Conservation (phyloP, 306 rosid species). For the Malus fusca region DNA sequence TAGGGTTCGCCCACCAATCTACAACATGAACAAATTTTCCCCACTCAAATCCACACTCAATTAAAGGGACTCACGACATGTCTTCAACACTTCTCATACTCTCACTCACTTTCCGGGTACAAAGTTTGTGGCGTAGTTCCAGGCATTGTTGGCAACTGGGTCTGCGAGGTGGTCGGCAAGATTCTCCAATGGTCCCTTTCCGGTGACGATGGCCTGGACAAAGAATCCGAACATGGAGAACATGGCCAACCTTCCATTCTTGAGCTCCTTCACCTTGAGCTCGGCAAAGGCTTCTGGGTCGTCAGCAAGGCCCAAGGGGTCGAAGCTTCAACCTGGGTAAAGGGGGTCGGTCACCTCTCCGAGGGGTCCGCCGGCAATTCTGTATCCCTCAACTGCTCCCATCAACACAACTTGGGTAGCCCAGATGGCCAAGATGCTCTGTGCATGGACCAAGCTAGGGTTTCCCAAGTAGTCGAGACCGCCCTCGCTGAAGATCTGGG, state of each 20-base stretch:
- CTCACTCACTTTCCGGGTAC: constrained; percentile 78
- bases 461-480: constrained; percentile 95
- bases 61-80: not conserved
- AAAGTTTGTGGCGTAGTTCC: constrained; percentile 89
- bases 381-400: constrained; percentile 92
- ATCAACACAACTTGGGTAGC: constrained; percentile 67
- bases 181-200: constrained; percentile 86
- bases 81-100: not conserved
- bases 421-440: constrained; percentile 94
- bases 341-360: constrained; percentile 84
- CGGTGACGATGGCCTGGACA: constrained; percentile 86
- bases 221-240: constrained; percentile 94
- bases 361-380: constrained; percentile 82
- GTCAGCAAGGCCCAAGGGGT: constrained; percentile 87
- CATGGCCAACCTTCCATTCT: constrained; percentile 90
- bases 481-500: constrained; percentile 87
- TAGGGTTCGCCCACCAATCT: constrained; percentile 3
- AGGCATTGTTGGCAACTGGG: constrained; percentile 96
- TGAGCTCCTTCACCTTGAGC: constrained; percentile 81
- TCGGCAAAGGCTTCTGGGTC: constrained; percentile 96
- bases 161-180: constrained; percentile 88
- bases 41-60: constrained; percentile 1
- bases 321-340: constrained; percentile 97
- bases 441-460: constrained; percentile 84
- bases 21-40: constrained; percentile 2